Evolutionary conservation across 139 green algal species (phyloP).

Genomic region (Pseudopediastrum boryanum): DNA sequence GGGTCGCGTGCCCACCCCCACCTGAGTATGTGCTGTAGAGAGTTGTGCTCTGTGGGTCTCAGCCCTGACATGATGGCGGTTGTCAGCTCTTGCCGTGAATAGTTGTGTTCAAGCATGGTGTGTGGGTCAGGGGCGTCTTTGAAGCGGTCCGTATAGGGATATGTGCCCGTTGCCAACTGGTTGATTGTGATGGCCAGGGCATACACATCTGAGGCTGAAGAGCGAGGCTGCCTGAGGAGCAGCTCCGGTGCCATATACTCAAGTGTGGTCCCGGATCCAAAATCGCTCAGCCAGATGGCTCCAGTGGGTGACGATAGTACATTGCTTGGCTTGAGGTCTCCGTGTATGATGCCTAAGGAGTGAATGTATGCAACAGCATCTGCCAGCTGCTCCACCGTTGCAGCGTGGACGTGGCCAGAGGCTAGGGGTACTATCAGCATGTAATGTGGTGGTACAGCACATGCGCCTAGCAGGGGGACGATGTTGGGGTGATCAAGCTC

Average conservation of each 20-base stretch:
- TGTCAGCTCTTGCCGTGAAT: slow-evolving; percentile 82
- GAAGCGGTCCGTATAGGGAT: slow-evolving; percentile 77
- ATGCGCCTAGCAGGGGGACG: too few relatives aligned
- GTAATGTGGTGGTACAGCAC: too few relatives aligned
- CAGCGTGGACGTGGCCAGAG: too few relatives aligned
- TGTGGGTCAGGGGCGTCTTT: slow-evolving; percentile 84
- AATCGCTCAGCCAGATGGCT: too few relatives aligned
- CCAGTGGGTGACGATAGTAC: too few relatives aligned
- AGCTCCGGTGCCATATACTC: slow-evolving; percentile 92
- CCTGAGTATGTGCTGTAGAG: slow-evolving; percentile 49
- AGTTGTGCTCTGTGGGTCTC: not conserved
- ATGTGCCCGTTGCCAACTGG: slow-evolving; percentile 60
- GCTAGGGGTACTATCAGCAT: too few relatives aligned
- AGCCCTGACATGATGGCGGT: slow-evolving; percentile 74
- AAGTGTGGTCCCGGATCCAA: too few relatives aligned
- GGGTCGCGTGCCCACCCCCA: slow-evolving; percentile 70
- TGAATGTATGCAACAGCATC: too few relatives aligned
- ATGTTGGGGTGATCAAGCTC: too few relatives aligned
- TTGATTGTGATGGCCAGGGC: slow-evolving; percentile 75
- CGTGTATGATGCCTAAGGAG: too few relatives aligned
- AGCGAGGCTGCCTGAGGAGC: slow-evolving; percentile 39
- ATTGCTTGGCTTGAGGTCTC: too few relatives aligned
- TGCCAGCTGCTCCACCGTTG: too few relatives aligned
- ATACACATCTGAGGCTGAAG: slow-evolving; percentile 75
- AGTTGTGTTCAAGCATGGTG: slow-evolving; percentile 89